Conservation (phyloP, 164 flowering plant species). For the Chimonanthus praecox region DNA sequence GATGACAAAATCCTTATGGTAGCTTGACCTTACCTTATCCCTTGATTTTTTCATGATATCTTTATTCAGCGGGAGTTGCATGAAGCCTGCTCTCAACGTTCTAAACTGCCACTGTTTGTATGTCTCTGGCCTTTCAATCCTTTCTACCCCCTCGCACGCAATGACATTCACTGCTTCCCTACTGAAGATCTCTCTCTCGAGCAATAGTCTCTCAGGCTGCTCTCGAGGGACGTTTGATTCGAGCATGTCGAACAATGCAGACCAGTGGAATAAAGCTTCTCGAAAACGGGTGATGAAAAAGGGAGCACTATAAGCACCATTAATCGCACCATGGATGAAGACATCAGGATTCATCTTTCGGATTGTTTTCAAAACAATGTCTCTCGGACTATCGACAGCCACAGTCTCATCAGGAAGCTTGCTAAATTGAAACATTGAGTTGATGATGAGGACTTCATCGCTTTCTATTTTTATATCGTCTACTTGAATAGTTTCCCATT, state of each 20-base stretch:
- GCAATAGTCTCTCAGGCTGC: slow-evolving; percentile 45
- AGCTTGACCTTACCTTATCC: slow-evolving; percentile 29
- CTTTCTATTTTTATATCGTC: slow-evolving; percentile 66
- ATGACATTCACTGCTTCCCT: slow-evolving; percentile 65
- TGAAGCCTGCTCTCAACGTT: slow-evolving; percentile 57
- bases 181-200: slow-evolving; percentile 61
- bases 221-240: slow-evolving; percentile 67
- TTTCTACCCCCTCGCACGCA: slow-evolving; percentile 80
- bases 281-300: slow-evolving; percentile 81
- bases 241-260: slow-evolving; percentile 77
- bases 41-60: slow-evolving; percentile 36
- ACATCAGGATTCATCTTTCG: slow-evolving; percentile 57
- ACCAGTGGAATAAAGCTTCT: slow-evolving; percentile 73
- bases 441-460: slow-evolving; percentile 65
- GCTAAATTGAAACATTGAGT: slow-evolving; percentile 45
- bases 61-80: slow-evolving; percentile 48
- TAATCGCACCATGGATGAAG: slow-evolving; percentile 57
- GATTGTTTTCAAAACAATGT: slow-evolving; percentile 43
- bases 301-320: slow-evolving; percentile 74
- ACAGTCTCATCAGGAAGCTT: slow-evolving; percentile 70
- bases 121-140: slow-evolving; percentile 87
- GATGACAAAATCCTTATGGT: slow-evolving; percentile 70
- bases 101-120: slow-evolving; percentile 82
- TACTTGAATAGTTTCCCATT: slow-evolving; percentile 63
- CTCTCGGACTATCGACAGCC: slow-evolving; percentile 53